These are phyloP conservation scores for Aspergillus sclerotioniger DNA, from an alignment of 495 filamentous ascomycete genomes.

Conservation along the genomic window DNA sequence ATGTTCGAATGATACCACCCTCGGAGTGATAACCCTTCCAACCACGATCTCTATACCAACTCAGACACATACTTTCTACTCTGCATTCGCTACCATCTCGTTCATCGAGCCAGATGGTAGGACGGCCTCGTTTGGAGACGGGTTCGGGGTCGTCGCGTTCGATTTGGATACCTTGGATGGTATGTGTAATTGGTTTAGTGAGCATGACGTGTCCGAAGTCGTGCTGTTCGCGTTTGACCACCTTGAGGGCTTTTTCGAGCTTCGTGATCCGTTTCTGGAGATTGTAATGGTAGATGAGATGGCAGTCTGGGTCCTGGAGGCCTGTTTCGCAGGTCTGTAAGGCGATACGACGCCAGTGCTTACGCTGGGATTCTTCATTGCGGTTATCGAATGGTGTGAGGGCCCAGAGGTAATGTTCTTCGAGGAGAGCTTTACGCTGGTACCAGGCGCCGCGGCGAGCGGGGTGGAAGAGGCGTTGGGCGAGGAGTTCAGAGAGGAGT, in stretches of 20 bases:
- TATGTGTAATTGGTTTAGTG: constrained; percentile 68
- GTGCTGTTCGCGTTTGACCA: constrained; percentile 86
- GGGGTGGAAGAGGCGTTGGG: constrained; percentile 79
- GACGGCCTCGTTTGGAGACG: constrained; percentile 53
- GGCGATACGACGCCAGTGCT: constrained; percentile 78
- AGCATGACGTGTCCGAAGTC: constrained; percentile 86
- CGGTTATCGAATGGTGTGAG: constrained; percentile 51
- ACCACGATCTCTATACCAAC: constrained; percentile 73
- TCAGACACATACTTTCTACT: constrained; percentile 92
- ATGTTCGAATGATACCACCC: constrained; percentile 82
- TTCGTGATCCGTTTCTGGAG: constrained; percentile 89
- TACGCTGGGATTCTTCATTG: constrained; percentile 65
- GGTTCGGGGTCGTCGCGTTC: constrained; percentile 47
- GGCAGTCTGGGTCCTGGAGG: constrained; percentile 81
- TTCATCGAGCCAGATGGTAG: constrained; percentile 87
- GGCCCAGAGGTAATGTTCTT: constrained; percentile 89
- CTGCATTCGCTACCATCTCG: constrained; percentile 66
- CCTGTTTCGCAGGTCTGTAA: constrained; percentile 82
- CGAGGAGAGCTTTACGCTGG: constrained; percentile 88
- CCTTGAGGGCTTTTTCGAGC: constrained; percentile 77
- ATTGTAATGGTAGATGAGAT: constrained; percentile 90
- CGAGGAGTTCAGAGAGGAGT: constrained; percentile 71
- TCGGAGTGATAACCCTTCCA: constrained; percentile 96
- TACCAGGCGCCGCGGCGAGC: constrained; percentile 90
- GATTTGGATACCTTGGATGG: constrained; percentile 72